These are phyloP conservation scores for Leccinum variabile DNA, from an alignment of 1,284 basidiomycete species.

Conservation along the genomic window DNA sequence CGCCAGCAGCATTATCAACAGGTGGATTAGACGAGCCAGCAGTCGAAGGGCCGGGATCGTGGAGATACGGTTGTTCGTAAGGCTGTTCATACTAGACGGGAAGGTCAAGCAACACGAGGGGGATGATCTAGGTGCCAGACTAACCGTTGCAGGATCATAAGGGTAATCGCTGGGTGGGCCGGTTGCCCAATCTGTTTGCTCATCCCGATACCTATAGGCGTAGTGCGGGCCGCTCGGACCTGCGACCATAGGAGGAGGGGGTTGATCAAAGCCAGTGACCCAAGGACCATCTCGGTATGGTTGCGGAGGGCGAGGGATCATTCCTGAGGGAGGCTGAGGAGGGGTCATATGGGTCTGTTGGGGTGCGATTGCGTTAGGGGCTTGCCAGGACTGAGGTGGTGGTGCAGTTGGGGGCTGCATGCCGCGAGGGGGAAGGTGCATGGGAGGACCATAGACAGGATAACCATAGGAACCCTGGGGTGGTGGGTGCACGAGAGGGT, in stretches of 20 bases:
- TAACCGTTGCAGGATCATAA: conserved; percentile 52
- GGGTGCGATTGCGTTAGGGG: conserved; percentile 56
- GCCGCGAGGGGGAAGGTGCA: conserved; percentile 42
- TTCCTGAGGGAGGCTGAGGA: conserved; percentile 40
- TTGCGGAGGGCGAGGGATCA: conserved; percentile 48
- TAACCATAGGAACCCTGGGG: conserved; percentile 44
- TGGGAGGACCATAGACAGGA: conserved; percentile 45
- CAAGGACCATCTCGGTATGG: conserved; percentile 51
- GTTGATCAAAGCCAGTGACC: conserved; percentile 46
- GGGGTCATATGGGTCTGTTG: conserved; percentile 61
- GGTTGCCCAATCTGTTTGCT: conserved; percentile 50
- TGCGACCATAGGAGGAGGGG: conserved; percentile 46
- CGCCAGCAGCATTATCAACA: conserved; percentile 28
- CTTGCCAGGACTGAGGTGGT: conserved; percentile 63
- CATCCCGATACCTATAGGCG: conserved; percentile 60
- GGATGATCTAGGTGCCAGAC: conserved; percentile 18
- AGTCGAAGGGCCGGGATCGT: conserved; percentile 48
- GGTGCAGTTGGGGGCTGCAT: conserved; percentile 48
- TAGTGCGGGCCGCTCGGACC: conserved; percentile 43
- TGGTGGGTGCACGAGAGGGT: conserved; percentile 35
- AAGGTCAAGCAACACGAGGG: conserved; percentile 10
- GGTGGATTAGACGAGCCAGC: conserved; percentile 33
- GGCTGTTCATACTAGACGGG: conserved; percentile 40
- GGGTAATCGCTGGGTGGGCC: conserved; percentile 46
- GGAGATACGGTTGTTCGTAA: conserved; percentile 50